Percentiles rank a stretch among this genome's conserved stretches.
These are phyloP conservation scores for Neckera pumila DNA, from an alignment of 225 moss, liverwort and hornwort species.

Conservation along the genomic window DNA sequence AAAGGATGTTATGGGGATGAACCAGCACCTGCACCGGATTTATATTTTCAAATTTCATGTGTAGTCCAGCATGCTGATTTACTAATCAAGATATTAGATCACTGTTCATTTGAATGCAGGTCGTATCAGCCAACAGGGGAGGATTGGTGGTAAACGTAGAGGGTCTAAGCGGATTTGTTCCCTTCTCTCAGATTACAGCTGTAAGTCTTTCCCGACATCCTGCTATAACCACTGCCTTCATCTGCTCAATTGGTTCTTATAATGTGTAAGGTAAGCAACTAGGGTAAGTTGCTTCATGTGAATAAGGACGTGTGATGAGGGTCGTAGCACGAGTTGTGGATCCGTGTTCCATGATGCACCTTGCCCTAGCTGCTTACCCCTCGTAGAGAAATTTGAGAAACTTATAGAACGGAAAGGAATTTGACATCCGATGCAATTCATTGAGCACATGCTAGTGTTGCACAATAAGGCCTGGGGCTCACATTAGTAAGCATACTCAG, in stretches of 20 bases:
- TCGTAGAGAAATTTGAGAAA: not conserved
- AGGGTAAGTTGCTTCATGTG: not conserved
- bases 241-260: not conserved
- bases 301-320: not conserved
- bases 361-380: not conserved
- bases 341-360: not conserved
- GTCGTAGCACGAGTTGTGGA: not conserved
- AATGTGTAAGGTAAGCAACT: not conserved
- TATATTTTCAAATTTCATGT: not conserved
- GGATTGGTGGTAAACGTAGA: slow-evolving; percentile 83
- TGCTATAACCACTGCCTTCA: not conserved
- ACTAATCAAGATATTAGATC: not conserved
- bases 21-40: not conserved
- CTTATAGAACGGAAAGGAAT: not conserved
- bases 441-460: not conserved
- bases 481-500: not conserved
- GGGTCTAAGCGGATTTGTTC: slow-evolving; percentile 86
- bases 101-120: slow-evolving; percentile 7
- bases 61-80: not conserved
- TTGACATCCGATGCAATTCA: not conserved
- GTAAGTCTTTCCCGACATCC: slow-evolving; percentile 1
- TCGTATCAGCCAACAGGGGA: slow-evolving; percentile 78
- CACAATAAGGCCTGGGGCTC: not conserved
- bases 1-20: not conserved
- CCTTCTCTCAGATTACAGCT: slow-evolving; percentile 85